Percentiles rank a stretch among this genome's conserved stretches.
Conservation (phyloP, 108 stramenopile species). For the Bacterosira constricta region DNA sequence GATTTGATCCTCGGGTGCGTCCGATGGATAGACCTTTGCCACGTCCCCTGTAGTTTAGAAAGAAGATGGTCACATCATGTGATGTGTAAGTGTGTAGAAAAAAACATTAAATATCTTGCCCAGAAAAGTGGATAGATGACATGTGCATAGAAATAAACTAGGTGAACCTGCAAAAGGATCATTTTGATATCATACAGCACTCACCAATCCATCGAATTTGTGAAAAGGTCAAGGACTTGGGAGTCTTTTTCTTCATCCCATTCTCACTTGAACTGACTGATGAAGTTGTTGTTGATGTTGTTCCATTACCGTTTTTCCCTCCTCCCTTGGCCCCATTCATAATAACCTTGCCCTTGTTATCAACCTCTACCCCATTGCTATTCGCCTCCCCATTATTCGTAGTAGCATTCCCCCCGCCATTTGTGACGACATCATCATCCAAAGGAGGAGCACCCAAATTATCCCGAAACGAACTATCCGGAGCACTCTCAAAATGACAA, state of each 20-base stretch:
- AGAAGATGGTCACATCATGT: background rate
- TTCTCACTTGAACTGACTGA: background rate
- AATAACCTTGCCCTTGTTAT: slow-evolving; percentile 38
- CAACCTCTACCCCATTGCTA: slow-evolving; percentile 7
- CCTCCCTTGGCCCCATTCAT: slow-evolving; percentile 21
- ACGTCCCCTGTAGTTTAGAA: slow-evolving; percentile 64
- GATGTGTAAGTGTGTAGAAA: background rate
- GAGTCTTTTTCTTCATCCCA: slow-evolving; percentile 3
- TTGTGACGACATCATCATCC: background rate
- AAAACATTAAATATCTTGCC: background rate
- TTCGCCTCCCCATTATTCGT: slow-evolving; percentile 1
- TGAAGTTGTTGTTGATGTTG: background rate
- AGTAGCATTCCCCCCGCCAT: background rate
- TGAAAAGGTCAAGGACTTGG: slow-evolving; percentile 45
- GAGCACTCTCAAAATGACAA: slow-evolving; percentile 72
- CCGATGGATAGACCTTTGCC: slow-evolving; percentile 68
- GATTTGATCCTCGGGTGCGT: slow-evolving; percentile 74
- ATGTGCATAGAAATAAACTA: background rate
- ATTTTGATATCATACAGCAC: slow-evolving; percentile 1
- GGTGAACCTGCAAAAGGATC: background rate
- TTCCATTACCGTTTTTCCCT: slow-evolving; percentile 24
- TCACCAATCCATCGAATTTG: slow-evolving; percentile 62
- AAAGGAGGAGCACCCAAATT: slow-evolving; percentile 61
- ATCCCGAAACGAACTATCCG: slow-evolving; percentile 52
- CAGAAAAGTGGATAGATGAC: background rate